Evolutionary conservation across 768 basidiomycete species (phyloP), one percentile per base, ranked within the genome.

Genomic region (Asterophora lycoperdoides): DNA sequence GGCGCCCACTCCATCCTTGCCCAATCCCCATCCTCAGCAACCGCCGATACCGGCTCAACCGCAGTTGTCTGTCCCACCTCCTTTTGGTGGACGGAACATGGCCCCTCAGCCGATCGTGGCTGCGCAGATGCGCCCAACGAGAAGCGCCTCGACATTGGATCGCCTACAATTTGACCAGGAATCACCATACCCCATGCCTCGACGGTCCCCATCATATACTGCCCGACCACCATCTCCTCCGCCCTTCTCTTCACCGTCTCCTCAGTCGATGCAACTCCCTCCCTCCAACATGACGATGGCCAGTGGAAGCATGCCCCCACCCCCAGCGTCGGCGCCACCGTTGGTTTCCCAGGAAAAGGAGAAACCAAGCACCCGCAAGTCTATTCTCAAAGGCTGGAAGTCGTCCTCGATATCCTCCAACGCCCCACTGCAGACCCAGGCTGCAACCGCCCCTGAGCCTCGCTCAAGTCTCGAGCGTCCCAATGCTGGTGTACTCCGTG

Each of bases 81-180:
- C 46, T 11, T 56, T 50, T 35, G 46, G 47, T 43, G 60, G 54
- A 20, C 52, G 53, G 13, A 38, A 36, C 43, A 41, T 46, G 44
- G 64, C 59, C 40, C 58, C 56, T 41, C 61, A 59, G 28, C 73
- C 73, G n/a, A 74, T 74, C 36, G 60, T 71, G 40, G 65, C 70
- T 20, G 62, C 72, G 20, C 66, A 73, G 59, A 69, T 73, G 69
- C 57, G 73, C 40, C 67, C 70, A 33, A 44, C 57, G 20, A 60
- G 66, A 57, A 56, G 64, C 13, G 58, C 57, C 29, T 60, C 64
- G 23, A 57, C 60, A 9, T 52, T 75, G 35, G 78, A 78, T 53
- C 72, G 75, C 15, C 69, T 87, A 47, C 76, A 79, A 41, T 85
- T 86, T 65, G 82, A 91, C 63, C 86, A 86, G 56, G 84, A 89